These are phyloP conservation scores for Candida suzukii DNA, from an alignment of 805 yeast genomes.

Conservation along the genomic window DNA sequence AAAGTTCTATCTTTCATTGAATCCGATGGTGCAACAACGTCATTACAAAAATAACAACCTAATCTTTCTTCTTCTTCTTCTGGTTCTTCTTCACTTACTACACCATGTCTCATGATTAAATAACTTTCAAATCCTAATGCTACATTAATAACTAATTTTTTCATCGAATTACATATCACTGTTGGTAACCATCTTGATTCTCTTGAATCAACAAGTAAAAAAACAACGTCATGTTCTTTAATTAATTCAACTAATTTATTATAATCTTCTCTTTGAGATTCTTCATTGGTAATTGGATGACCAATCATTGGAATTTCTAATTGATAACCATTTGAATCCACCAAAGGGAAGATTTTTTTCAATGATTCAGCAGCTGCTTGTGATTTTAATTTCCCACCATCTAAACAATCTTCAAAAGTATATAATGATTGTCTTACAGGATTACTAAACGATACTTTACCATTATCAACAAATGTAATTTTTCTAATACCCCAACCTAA, in stretches of 20 bases:
- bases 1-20: constrained; percentile 80
- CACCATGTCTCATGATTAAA: constrained; percentile 91
- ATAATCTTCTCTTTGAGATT: constrained; percentile 42
- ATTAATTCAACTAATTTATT: constrained; percentile 46
- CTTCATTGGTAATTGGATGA: constrained; percentile 64
- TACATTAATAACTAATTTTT: constrained; percentile 79
- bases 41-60: constrained; percentile 96
- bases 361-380: constrained; percentile 67
- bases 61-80: constrained; percentile 30
- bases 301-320: constrained; percentile 95
- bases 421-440: constrained; percentile 94
- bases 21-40: constrained; percentile 89
- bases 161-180: constrained; percentile 56
- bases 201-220: constrained; percentile 85
- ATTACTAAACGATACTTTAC: constrained; percentile 82
- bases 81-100: constrained; percentile 16
- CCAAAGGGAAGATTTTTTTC: constrained; percentile 72
- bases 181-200: constrained; percentile 99
- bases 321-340: constrained; percentile 51
- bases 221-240: constrained; percentile 66
- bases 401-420: constrained; percentile 70
- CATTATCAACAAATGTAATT: constrained; percentile 86
- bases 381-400: constrained; percentile 76
- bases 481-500: constrained; percentile 92
- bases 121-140: constrained; percentile 94